phyloP scores from a whole-genome alignment of 140 eudicot species.

The Cichorium intybus region DNA sequence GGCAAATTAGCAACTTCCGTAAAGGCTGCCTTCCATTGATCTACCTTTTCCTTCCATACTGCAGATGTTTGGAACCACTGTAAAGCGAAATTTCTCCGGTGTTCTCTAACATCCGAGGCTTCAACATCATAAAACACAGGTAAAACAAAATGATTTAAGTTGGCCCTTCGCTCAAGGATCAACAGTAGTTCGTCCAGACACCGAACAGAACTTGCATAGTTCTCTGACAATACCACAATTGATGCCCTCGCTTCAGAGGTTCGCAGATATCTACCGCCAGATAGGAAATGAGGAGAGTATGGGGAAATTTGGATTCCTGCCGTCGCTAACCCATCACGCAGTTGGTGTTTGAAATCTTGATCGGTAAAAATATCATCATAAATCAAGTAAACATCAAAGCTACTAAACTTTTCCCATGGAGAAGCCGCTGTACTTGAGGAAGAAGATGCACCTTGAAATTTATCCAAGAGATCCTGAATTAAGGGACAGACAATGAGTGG shows the following conservation, averaged over 20 bases:
- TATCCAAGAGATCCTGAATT: background rate
- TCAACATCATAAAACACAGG: conserved; percentile 16
- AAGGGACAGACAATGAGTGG: background rate
- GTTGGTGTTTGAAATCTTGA: background rate
- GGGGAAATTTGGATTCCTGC: conserved; percentile 3
- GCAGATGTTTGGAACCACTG: background rate
- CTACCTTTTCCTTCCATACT: background rate
- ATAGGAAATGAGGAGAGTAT: background rate
- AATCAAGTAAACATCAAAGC: conserved; percentile 11
- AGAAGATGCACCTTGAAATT: background rate
- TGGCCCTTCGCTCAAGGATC: background rate
- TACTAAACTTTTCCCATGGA: conserved; percentile 6
- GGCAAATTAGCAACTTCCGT: conserved; percentile 9
- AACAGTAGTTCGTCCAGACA: conserved; percentile 1
- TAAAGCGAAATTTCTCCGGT: background rate
- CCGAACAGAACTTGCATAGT: conserved; percentile 5
- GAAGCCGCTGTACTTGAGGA: conserved; percentile 6
- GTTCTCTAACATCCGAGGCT: background rate
- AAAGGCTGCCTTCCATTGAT: conserved; percentile 12
- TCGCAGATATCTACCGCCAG: background rate
- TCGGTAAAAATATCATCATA: background rate
- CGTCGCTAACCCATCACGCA: background rate
- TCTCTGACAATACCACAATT: background rate
- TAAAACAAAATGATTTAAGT: conserved; percentile 9
- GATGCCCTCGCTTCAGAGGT: conserved; percentile 4